Evolutionary conservation across 768 basidiomycete species (phyloP).

Genomic region (Leccinum truebloodii): DNA sequence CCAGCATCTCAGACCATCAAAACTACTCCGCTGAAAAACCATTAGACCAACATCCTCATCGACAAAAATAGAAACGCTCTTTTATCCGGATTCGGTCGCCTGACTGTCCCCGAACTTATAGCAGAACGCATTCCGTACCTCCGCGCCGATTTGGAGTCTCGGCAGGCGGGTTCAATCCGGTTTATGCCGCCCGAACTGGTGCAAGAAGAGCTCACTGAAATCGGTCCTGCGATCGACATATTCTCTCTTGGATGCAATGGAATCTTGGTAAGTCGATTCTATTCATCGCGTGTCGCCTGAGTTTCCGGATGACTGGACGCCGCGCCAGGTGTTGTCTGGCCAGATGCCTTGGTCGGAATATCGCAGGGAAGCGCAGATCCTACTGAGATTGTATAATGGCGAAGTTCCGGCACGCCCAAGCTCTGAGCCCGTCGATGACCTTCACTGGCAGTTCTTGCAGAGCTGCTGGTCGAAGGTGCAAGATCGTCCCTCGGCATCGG

Average conservation of each 20-base stretch:
- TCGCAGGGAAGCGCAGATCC: constrained; percentile 7
- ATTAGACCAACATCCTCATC: constrained; percentile 18
- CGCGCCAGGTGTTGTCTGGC: constrained; percentile 14
- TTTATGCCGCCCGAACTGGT: constrained; percentile 18
- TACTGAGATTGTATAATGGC: constrained; percentile 2
- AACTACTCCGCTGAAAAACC: background rate
- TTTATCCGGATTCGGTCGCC: constrained; percentile 15
- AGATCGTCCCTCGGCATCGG: constrained; percentile 14
- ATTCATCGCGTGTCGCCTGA: background rate
- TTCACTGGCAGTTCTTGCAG: constrained; percentile 13
- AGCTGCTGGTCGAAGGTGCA: constrained; percentile 11
- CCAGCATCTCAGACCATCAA: background rate
- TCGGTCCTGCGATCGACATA: constrained; percentile 7
- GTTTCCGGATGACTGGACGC: background rate
- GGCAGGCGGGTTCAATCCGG: constrained; percentile 13
- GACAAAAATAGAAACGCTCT: constrained; percentile 9
- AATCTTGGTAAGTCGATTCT: constrained; percentile 5
- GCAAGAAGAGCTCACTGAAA: background rate
- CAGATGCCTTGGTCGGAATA: constrained; percentile 17
- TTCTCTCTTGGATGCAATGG: constrained; percentile 18
- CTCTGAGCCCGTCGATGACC: constrained; percentile 36
- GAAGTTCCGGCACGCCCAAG: constrained; percentile 10
- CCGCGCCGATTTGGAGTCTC: constrained; percentile 12
- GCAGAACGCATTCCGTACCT: constrained; percentile 13
- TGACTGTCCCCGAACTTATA: constrained; percentile 16